phyloP scores from a whole-genome alignment of 2,329 filamentous ascomycete genomes.

The Neofusicoccum umdonicola region DNA sequence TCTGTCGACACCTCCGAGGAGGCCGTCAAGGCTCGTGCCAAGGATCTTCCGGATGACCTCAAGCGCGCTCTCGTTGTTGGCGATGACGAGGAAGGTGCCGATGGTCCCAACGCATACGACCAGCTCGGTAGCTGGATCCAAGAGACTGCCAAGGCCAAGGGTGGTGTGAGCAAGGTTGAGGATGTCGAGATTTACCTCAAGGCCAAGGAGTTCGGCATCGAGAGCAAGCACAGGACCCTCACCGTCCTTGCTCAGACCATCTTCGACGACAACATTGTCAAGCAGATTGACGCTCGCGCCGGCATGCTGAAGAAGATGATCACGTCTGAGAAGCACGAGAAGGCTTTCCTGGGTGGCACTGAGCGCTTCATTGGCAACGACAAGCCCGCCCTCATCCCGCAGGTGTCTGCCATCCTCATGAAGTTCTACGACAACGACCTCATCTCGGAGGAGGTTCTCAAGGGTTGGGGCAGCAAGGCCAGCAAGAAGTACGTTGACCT shows the following conservation, averaged over 20 bases:
- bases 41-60: conserved; percentile 89
- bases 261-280: conserved; percentile 85
- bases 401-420: conserved; percentile 83
- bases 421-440: conserved; percentile 90
- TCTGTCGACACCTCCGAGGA: conserved; percentile 94
- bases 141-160: conserved; percentile 67
- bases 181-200: conserved; percentile 94
- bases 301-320: conserved; percentile 89
- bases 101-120: conserved; percentile 78
- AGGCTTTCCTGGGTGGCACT: conserved; percentile 89
- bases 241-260: conserved; percentile 89
- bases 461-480: conserved; percentile 88
- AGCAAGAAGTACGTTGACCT: conserved; percentile 98
- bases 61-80: conserved; percentile 86
- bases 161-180: conserved; percentile 73
- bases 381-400: conserved; percentile 71
- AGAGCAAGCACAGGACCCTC: conserved; percentile 89
- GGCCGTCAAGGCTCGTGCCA: conserved; percentile 90
- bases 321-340: conserved; percentile 89
- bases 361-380: conserved; percentile 88
- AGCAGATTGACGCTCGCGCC: conserved; percentile 81
- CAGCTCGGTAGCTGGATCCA: conserved; percentile 91
- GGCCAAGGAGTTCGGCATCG: conserved; percentile 93
- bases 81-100: conserved; percentile 72
- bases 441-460: conserved; percentile 81